Evolutionary conservation across 169 alveolate genomes (phyloP), one percentile per base, ranked within the genome.

Genomic region (Babesia bigemina): DNA sequence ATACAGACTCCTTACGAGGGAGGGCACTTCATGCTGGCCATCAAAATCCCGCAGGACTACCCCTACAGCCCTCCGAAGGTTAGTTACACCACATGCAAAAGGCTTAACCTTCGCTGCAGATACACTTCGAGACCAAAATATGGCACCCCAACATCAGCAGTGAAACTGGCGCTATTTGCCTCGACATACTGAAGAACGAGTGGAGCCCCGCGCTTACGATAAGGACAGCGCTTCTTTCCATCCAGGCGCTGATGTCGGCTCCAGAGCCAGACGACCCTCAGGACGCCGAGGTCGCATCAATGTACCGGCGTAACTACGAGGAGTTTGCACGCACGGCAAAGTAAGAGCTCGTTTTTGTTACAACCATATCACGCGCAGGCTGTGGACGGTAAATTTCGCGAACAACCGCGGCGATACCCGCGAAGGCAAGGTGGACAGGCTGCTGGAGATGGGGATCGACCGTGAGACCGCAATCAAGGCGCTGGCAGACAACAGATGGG

Each of bases 191-290:
- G n/a, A 94, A 95, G 79, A 91, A 93, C 76, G 99, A 95, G 79
- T 97, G 99, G 99, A 93, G 97, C 47, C 99, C 99, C n/a, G 99
- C 99, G 13, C 85, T 97, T 49, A 95, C 99, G 9, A 91, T 95
- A 39, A 91, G 98, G 52, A 95, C 98, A n/a, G 98, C 96, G 47
- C 91, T 95, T 49, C 86, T 94, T 36, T 94, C 97, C 12, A 95
- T 96, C 56, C 96, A 93, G 70, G 96, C 96, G 17, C 79, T 92
- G 56, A 60, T 89, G 42, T 91, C 96, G 4, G 92, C 94, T 29
- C 95, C 96, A 0, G 96, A 92, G 47, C 95, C 97, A 10, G 96
- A 93, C 70, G 95, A 92, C 56, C 97, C 97, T 11, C 97, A 93
- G 65, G 97, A 93, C 61, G 96, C 96, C 11, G 95, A 93, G 63